Conservation (phyloP, 805 yeast genomes). For the Pichia deserticola region DNA sequence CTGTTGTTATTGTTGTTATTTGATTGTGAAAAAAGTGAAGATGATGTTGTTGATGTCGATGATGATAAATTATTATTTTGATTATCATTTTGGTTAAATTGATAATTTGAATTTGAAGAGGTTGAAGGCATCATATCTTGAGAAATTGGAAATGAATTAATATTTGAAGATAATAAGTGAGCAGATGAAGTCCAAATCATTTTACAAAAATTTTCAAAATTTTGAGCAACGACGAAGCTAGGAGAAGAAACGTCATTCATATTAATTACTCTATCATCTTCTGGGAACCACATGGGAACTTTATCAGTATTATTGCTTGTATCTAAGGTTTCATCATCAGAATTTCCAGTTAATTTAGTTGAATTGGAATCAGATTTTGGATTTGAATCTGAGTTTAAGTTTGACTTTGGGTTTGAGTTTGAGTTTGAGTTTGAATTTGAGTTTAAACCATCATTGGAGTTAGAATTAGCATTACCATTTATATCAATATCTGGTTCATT, state of each 20-base stretch:
- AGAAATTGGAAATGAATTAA: not conserved
- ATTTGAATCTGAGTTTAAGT: too few relatives aligned
- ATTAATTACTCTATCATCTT: constrained; percentile 24
- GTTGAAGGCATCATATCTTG: not conserved
- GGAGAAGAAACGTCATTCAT: constrained; percentile 31
- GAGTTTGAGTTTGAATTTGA: too few relatives aligned
- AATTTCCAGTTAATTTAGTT: not conserved
- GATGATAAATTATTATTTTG: not conserved
- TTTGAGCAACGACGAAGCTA: constrained; percentile 30
- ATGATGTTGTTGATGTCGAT: not conserved
- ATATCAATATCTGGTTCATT: not conserved
- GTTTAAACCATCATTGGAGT: too few relatives aligned
- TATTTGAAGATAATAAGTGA: not conserved
- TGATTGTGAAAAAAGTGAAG: not conserved
- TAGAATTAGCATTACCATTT: not conserved
- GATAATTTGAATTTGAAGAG: not conserved
- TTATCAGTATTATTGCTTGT: not conserved
- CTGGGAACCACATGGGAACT: constrained; percentile 27
- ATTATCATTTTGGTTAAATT: too few relatives aligned
- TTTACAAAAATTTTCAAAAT: constrained; percentile 32
- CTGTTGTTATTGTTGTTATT: not conserved
- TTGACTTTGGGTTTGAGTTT: too few relatives aligned
- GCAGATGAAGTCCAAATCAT: constrained; percentile 23
- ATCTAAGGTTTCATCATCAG: not conserved
- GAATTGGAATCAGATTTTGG: too few relatives aligned